phyloP scores from a whole-genome alignment of 805 yeast genomes.

The Cyberlindnera maritima region DNA sequence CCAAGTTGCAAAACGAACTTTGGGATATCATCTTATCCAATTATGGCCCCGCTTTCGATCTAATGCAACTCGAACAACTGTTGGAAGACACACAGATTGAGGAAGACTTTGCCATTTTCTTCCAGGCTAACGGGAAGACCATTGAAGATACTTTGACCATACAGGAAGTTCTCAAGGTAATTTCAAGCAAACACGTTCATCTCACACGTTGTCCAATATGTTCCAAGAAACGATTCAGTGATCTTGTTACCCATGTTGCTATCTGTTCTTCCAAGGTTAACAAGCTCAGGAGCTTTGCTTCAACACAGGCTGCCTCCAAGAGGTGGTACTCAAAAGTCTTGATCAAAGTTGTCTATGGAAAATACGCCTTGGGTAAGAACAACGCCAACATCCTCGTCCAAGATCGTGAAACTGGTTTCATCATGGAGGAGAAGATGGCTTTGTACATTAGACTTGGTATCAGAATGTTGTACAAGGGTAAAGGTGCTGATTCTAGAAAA shows the following conservation, averaged over 20 bases:
- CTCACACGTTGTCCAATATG: constrained; percentile 78
- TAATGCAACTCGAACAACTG: constrained; percentile 55
- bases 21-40: constrained; percentile 64
- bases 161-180: constrained; percentile 52
- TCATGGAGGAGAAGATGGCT: constrained; percentile 92
- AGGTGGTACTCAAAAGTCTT: constrained; percentile 85
- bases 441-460: constrained; percentile 87
- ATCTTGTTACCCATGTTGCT: constrained; percentile 83
- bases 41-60: constrained; percentile 40
- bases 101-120: constrained; percentile 23
- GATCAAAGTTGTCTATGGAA: constrained; percentile 85
- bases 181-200: constrained; percentile 35
- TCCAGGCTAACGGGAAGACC: constrained; percentile 14
- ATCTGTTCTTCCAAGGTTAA: constrained; percentile 79
- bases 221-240: constrained; percentile 66
- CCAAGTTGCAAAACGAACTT: constrained; percentile 58
- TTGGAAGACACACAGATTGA: constrained; percentile 19
- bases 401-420: constrained; percentile 83
- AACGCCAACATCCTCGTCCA: constrained; percentile 94
- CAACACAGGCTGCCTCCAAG: constrained; percentile 78
- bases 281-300: constrained; percentile 69
- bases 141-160: constrained; percentile 44
- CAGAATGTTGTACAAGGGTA: constrained; percentile 74
- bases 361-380: constrained; percentile 79
- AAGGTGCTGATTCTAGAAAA: constrained; percentile 56